Evolutionary conservation across 116 monocot species (phyloP).

Genomic region (Posidonia oceanica): DNA sequence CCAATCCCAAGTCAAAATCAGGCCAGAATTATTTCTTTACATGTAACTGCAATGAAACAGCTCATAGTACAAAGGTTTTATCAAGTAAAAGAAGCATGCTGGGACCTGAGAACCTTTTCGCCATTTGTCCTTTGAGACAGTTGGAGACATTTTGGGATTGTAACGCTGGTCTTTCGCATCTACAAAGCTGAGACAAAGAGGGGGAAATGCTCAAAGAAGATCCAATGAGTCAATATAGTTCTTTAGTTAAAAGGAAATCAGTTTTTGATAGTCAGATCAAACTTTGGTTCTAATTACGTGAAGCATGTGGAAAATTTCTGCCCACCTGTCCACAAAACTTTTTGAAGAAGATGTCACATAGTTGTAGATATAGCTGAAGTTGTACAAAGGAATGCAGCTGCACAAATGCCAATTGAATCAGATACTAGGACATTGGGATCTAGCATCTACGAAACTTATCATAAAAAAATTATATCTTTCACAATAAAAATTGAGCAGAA

Average conservation of each 20-base stretch:
- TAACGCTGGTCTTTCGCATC: slow-evolving; percentile 72
- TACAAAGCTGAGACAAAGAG: slow-evolving; percentile 43
- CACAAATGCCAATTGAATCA: slow-evolving; percentile 14
- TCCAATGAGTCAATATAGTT: neutral
- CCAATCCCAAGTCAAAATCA: neutral
- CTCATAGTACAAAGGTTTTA: neutral
- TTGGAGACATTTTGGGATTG: slow-evolving; percentile 76
- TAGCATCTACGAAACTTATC: neutral
- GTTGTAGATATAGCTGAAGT: slow-evolving; percentile 74
- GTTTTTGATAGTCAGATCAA: neutral
- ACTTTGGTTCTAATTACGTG: neutral
- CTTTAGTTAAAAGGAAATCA: neutral
- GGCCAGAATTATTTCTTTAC: neutral
- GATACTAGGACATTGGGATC: neutral
- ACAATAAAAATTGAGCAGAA: too few relatives aligned
- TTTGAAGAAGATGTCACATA: slow-evolving; percentile 85
- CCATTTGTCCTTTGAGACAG: slow-evolving; percentile 73
- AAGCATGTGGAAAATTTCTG: slow-evolving; percentile 3
- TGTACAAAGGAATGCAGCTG: slow-evolving; percentile 92
- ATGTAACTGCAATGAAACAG: neutral
- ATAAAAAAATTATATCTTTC: neutral
- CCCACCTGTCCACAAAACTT: slow-evolving; percentile 95
- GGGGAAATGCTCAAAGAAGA: neutral
- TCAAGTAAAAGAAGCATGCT: neutral
- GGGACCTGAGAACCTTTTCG: slow-evolving; percentile 98